These are phyloP conservation scores for Podila epicladia DNA, from an alignment of 192 early-diverging fungal species.

Conservation along the genomic window DNA sequence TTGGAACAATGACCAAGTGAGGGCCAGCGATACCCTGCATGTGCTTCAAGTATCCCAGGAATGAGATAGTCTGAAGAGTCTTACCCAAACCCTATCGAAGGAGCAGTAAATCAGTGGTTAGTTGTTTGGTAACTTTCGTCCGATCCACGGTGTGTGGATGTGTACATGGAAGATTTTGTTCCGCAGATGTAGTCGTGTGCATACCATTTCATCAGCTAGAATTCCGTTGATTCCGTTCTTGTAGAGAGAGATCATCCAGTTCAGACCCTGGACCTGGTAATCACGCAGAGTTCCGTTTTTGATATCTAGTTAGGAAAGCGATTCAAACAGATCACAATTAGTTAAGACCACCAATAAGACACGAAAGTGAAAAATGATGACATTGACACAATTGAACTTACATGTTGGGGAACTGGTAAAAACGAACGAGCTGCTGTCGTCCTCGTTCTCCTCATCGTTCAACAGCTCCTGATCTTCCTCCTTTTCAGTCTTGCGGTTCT, in stretches of 20 bases:
- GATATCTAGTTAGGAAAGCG: conserved; percentile 66
- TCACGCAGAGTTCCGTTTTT: conserved; percentile 92
- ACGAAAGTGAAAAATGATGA: not conserved
- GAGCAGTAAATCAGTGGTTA: no score
- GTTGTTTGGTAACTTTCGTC: no score
- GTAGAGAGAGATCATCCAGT: conserved; percentile 97
- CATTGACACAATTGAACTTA: conserved; percentile 41
- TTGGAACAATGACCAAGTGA: conserved; percentile 96
- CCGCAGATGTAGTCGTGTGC: not conserved
- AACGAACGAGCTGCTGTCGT: conserved; percentile 62
- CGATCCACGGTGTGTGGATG: not conserved
- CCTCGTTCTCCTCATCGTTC: conserved; percentile 75
- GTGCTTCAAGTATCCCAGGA: conserved; percentile 94
- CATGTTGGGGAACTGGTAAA: conserved; percentile 93
- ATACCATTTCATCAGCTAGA: conserved; percentile 97
- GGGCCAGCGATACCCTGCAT: conserved; percentile 80
- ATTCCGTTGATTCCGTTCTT: conserved; percentile 99
- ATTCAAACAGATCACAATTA: no score
- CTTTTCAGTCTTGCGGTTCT: conserved; percentile 95
- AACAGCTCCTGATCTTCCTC: conserved; percentile 97
- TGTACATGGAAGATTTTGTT: not conserved
- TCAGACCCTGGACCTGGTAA: conserved; percentile 97
- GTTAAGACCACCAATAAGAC: not conserved
- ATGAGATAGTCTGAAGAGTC: conserved; percentile 96
- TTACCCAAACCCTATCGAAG: conserved; percentile 86